Percentiles rank a stretch among this genome's conserved stretches.
Conservation (phyloP, 805 yeast genomes). For the Myxozyma nipponensis region DNA sequence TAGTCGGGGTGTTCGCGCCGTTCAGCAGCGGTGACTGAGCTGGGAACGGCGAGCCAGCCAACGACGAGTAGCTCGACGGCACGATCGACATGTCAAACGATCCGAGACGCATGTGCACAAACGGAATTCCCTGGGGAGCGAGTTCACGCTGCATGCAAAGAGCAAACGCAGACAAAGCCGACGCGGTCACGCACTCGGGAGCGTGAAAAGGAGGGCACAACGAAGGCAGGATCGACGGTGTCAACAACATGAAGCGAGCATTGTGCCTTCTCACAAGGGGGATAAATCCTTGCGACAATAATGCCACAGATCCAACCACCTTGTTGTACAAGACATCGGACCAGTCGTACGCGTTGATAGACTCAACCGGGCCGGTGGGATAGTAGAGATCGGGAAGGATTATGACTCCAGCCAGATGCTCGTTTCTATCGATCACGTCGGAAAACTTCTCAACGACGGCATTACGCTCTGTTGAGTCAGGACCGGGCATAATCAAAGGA, state of each 20-base stretch:
- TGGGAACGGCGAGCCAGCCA: constrained; percentile 20
- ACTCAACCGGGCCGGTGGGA: constrained; percentile 65
- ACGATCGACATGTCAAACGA: constrained; percentile 42
- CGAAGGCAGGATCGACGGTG: constrained; percentile 55
- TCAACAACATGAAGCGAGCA: constrained; percentile 49
- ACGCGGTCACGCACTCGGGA: constrained; percentile 55
- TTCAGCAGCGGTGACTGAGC: constrained; percentile 4
- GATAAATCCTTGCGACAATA: constrained; percentile 55
- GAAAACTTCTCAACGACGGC: constrained; percentile 25
- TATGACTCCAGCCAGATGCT: constrained; percentile 60
- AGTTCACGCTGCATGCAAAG: constrained; percentile 43
- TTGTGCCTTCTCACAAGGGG: constrained; percentile 50
- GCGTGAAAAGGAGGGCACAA: constrained; percentile 60
- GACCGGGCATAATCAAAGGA: constrained; percentile 49
- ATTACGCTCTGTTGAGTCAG: constrained; percentile 19
- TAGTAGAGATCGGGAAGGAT: constrained; percentile 66
- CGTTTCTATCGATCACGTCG: constrained; percentile 32
- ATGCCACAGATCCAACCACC: constrained; percentile 46
- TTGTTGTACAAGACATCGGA: constrained; percentile 45
- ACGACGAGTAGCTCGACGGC: constrained; percentile 21
- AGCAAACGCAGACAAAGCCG: constrained; percentile 42
- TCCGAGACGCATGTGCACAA: constrained; percentile 47
- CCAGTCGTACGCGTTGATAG: constrained; percentile 53
- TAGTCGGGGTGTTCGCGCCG: constrained; percentile 21
- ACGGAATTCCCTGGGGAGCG: constrained; percentile 43